A percentile compares a stretch with the other conserved stretches of the same genome.
These are phyloP conservation scores for Populus pruinosa DNA, from an alignment of 345 rosid genomes.

Conservation along the genomic window DNA sequence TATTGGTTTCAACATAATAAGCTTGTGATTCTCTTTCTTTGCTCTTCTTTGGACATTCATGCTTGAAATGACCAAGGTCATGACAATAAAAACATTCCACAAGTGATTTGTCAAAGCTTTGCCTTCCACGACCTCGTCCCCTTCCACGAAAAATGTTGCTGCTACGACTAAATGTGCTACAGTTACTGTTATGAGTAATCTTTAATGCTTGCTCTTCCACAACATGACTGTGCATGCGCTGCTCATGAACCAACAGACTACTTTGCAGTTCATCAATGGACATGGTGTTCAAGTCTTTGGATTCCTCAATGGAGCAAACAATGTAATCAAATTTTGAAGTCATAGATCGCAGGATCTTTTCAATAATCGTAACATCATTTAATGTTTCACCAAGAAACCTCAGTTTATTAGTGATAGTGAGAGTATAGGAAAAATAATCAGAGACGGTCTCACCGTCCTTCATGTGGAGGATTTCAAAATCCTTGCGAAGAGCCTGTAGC, in stretches of 20 bases:
- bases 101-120: not conserved
- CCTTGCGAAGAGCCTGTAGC: not conserved
- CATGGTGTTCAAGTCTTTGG: not conserved
- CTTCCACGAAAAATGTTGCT: not conserved
- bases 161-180: too few relatives aligned
- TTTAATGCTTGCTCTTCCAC: not conserved
- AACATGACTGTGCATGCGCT: not conserved
- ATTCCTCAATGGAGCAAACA: constrained; percentile 1
- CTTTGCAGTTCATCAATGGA: constrained; percentile 4
- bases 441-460: not conserved
- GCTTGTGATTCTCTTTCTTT: too few relatives aligned
- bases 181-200: too few relatives aligned
- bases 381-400: constrained; percentile 4
- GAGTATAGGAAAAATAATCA: constrained; percentile 2
- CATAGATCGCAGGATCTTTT: constrained; percentile 12
- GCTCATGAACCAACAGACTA: not conserved
- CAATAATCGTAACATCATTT: constrained; percentile 1
- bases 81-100: not conserved
- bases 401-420: constrained; percentile 12
- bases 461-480: constrained; percentile 11
- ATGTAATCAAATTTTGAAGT: not conserved
- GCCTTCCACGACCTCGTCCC: not conserved
- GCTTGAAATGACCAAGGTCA: not conserved
- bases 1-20: too few relatives aligned
- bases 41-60: not conserved